phyloP scores from a whole-genome alignment of 2,329 filamentous ascomycete genomes.

The Thelonectria olida region DNA sequence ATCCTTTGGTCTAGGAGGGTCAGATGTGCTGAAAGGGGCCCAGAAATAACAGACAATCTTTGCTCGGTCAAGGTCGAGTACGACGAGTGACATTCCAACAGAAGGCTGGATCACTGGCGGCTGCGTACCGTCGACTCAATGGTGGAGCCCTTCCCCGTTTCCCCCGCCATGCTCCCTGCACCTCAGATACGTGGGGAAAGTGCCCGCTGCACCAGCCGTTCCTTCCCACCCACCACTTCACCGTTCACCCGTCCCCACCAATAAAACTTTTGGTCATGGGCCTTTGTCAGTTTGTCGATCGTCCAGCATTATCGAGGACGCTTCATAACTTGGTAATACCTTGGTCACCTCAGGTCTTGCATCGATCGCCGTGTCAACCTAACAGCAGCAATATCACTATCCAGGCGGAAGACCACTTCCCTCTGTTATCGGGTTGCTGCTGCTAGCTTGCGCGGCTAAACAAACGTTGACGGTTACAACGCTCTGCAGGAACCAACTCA shows the following conservation, averaged over 20 bases:
- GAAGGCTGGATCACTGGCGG: neutral
- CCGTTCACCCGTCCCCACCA: too few species aligned
- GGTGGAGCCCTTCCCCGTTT: neutral
- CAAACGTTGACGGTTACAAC: neutral
- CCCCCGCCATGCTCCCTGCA: slow-evolving; percentile 7
- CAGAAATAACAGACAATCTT: neutral
- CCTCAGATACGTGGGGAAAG: slow-evolving; percentile 13
- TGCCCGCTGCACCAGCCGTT: neutral
- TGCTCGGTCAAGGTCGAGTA: neutral
- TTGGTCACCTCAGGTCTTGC: too few species aligned
- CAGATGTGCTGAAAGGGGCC: slow-evolving; percentile 1
- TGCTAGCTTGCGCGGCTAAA: neutral
- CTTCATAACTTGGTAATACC: neutral
- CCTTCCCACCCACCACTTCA: too few species aligned
- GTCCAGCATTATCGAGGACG: neutral
- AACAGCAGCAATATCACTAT: neutral
- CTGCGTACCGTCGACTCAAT: neutral
- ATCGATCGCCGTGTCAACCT: neutral
- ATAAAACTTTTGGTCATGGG: slow-evolving; percentile 20
- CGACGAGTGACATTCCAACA: neutral
- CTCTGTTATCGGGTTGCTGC: neutral
- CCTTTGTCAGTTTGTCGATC: slow-evolving; percentile 22
- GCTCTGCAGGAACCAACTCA: neutral
- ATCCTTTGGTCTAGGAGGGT: neutral
- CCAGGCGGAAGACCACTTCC: neutral